Conservation (phyloP, 2,329 filamentous ascomycete species). For the Kalmusia sp. region DNA sequence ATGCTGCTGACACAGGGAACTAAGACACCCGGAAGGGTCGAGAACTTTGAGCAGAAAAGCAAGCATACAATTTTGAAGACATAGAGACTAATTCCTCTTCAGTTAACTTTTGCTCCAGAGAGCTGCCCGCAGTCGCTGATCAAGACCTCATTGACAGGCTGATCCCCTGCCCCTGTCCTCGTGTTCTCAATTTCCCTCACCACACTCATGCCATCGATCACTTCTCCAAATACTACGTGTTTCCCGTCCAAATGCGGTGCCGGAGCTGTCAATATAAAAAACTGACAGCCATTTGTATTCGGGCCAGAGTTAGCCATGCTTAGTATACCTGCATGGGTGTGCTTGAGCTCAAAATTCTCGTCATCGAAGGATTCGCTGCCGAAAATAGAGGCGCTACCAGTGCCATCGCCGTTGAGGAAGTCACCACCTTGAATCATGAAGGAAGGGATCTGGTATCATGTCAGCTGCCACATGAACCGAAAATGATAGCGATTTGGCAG, state of each 20-base stretch:
- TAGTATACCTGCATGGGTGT: conserved; percentile 75
- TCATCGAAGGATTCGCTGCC: conserved; percentile 84
- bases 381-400: conserved; percentile 87
- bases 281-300: conserved; percentile 82
- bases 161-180: conserved; percentile 58
- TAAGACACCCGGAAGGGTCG: too few species aligned
- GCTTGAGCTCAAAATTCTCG: conserved; percentile 85
- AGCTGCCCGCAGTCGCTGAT: conserved; percentile 10
- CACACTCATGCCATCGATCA: conserved; percentile 84
- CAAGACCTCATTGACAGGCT: conserved; percentile 2
- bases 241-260: conserved; percentile 58
- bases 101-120: conserved; percentile 1
- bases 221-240: conserved; percentile 67
- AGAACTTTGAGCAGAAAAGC: too few species aligned
- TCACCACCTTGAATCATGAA: conserved; percentile 94
- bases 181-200: conserved; percentile 88
- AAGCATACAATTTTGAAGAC: too few species aligned
- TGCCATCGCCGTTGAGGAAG: conserved; percentile 81
- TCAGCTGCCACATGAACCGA: too few species aligned
- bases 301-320: conserved; percentile 57
- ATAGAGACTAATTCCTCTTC: background rate
- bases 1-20: too few species aligned
- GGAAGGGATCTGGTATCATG: conserved; percentile 72
- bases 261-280: conserved; percentile 84
- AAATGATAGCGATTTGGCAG: too few species aligned